Evolutionary conservation across 2,329 filamentous ascomycete genomes (phyloP), one percentile per base, ranked within the genome.

Genomic region (Botrytis hyacinthi): DNA sequence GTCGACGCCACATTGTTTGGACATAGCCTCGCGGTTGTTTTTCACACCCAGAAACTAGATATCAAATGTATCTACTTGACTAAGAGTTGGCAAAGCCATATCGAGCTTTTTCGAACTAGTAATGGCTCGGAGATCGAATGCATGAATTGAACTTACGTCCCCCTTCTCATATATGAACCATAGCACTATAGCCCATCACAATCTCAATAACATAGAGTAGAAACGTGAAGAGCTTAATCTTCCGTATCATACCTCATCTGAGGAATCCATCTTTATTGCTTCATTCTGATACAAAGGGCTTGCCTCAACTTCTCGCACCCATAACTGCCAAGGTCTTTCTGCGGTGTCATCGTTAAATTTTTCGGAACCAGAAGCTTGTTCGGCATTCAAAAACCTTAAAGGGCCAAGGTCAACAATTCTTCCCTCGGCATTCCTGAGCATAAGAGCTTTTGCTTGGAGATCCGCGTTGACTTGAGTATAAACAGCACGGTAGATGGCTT

Each of bases 381-480:
- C 74, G 71, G 75, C 74, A 48, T 71, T 77, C 70, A 81, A 46
- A 29, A 44, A 35, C 40, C 59, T 32, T n/a, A 65, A 18, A 63
- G 14, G 6, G 44, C 73, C 40, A 35, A 37, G n/a, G 22, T 35
- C n/a, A 22, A 22, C 22, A 26, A 42, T 12, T 29, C 59, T 37
- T 35, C 16, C 59, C 14, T 60, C 40, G 26, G 74, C 73, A 54
- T 67, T 73, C 5, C 77, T 74, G 59, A 79, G 59, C 4, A 76
- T 78, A 73, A 85, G 74, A 4, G 84, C 83, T 44, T 80, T 80
- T 2, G 82, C 82, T 76, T 85, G 84, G 7, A 84, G 80, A 10
- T 77, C 76, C 1, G 85, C 84, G 74, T 85, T 85, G 74, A 81
- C 79, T 73, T 81, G 79, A 0, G 85, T 85, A 73, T 86, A 86